A percentile compares a stretch with the other conserved stretches of the same genome.
These are phyloP conservation scores for Coemansia pectinata DNA, from an alignment of 192 early-diverging fungal genomes.

Conservation along the genomic window DNA sequence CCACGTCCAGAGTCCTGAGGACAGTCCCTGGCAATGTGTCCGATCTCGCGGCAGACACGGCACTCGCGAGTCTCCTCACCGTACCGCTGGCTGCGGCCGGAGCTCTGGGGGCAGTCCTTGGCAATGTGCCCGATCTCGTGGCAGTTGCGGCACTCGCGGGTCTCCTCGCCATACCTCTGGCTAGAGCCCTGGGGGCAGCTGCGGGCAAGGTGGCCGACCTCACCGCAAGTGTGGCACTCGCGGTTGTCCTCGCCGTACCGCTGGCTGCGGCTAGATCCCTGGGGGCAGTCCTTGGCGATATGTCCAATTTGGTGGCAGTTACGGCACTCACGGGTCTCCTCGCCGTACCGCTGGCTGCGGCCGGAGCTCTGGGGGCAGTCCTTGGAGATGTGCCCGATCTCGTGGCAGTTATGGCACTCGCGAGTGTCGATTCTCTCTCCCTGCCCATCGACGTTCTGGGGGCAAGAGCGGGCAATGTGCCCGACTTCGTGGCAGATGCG, in stretches of 20 bases:
- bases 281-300: slow-evolving; percentile 40
- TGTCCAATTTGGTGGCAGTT: slow-evolving; percentile 50
- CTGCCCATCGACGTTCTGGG: slow-evolving; percentile 4
- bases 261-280: slow-evolving; percentile 4
- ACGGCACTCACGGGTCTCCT: slow-evolving; percentile 47
- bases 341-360: slow-evolving; percentile 1
- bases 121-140: slow-evolving; percentile 38
- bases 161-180: not conserved
- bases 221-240: slow-evolving; percentile 58
- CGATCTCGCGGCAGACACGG: slow-evolving; percentile 52
- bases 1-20: slow-evolving; percentile 1
- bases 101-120: slow-evolving; percentile 27
- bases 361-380: slow-evolving; percentile 24
- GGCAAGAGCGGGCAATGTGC: slow-evolving; percentile 48
- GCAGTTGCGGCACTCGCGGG: slow-evolving; percentile 56
- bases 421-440: slow-evolving; percentile 16
- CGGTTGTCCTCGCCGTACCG: slow-evolving; percentile 1
- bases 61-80: slow-evolving; percentile 32
- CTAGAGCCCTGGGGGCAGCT: slow-evolving; percentile 30
- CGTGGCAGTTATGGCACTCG: slow-evolving; percentile 57
- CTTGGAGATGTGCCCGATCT: slow-evolving; percentile 44
- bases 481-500: slow-evolving; percentile 55
- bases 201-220: slow-evolving; percentile 50
- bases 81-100: not conserved
- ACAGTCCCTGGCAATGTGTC: slow-evolving; percentile 54